phyloP scores from a whole-genome alignment of 257 asterid genomes.

The Plantago major region DNA sequence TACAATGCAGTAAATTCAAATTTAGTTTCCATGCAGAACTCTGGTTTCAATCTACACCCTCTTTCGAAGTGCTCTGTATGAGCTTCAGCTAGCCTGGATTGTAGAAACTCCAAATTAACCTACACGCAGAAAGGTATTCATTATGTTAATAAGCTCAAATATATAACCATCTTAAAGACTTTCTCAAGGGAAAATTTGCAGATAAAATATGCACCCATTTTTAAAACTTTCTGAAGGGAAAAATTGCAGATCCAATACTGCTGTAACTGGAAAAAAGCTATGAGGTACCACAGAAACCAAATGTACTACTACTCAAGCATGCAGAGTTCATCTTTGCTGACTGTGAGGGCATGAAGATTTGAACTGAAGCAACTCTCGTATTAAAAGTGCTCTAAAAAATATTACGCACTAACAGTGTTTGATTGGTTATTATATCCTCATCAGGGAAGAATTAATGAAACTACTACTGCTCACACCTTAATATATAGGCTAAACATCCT shows the following conservation, averaged over 20 bases:
- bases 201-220: too few species aligned
- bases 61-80: constrained; percentile 73
- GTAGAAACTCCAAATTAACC: constrained; percentile 59
- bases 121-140: constrained; percentile 21
- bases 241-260: not conserved
- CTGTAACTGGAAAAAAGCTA: constrained; percentile 4
- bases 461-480: too few species aligned
- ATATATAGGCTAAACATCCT: too few species aligned
- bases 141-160: constrained; percentile 5
- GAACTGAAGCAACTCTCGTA: too few species aligned
- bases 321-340: not conserved
- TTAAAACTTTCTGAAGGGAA: not conserved
- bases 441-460: too few species aligned
- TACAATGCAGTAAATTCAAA: constrained; percentile 74
- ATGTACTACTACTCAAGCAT: not conserved
- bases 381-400: too few species aligned
- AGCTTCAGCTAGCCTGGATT: constrained; percentile 68
- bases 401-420: too few species aligned
- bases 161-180: not conserved
- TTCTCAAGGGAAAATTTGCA: constrained; percentile 7
- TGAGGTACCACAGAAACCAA: not conserved
- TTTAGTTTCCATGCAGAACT: constrained; percentile 61
- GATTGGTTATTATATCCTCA: too few species aligned
- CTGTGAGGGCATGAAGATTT: too few species aligned
- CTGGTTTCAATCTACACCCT: constrained; percentile 75